Evolutionary conservation across 2,329 filamentous ascomycete genomes (phyloP).

Genomic region (Penicillium rolfsii): DNA sequence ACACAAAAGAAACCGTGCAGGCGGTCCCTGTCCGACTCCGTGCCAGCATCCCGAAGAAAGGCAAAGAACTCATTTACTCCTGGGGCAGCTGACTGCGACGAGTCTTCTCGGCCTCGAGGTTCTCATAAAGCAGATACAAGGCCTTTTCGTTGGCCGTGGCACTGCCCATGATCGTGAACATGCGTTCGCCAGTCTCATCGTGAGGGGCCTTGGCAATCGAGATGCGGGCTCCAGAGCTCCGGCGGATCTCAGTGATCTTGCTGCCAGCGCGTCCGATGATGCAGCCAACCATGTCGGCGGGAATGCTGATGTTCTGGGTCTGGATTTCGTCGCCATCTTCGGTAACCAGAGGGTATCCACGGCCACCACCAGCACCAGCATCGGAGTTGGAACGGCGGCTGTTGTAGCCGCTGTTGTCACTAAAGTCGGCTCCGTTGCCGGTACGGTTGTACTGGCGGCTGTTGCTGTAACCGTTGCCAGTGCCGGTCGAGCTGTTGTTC

Average conservation of each 20-base stretch:
- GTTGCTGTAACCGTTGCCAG: constrained; percentile 56
- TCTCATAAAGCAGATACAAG: constrained; percentile 95
- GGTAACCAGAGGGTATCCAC: constrained; percentile 83
- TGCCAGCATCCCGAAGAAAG: constrained; percentile 10
- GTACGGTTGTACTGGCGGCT: constrained; percentile 84
- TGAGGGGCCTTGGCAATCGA: constrained; percentile 97
- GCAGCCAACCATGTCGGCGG: constrained; percentile 98
- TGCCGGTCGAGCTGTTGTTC: constrained; percentile 54
- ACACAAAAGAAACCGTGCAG: constrained; percentile 25
- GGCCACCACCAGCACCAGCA: constrained; percentile 60
- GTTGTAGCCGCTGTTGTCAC: constrained; percentile 74
- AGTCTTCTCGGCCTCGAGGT: constrained; percentile 98
- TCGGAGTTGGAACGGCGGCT: constrained; percentile 83
- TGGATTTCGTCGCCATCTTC: constrained; percentile 98
- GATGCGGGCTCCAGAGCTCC: constrained; percentile 93
- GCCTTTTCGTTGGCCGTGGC: constrained; percentile 93
- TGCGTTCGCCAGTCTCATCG: constrained; percentile 95
- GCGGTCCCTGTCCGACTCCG: constrained; percentile 26
- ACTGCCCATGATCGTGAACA: constrained; percentile 99
- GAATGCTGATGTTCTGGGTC: constrained; percentile 99
- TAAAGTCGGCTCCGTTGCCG: constrained; percentile 97
- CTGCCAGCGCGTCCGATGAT: constrained; percentile 94
- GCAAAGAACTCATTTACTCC: constrained; percentile 48
- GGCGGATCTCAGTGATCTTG: constrained; percentile 99
- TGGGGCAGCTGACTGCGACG: constrained; percentile 80